These are phyloP conservation scores for Cordyceps tenuipes DNA, from an alignment of 2,329 filamentous ascomycete genomes.

Conservation along the genomic window DNA sequence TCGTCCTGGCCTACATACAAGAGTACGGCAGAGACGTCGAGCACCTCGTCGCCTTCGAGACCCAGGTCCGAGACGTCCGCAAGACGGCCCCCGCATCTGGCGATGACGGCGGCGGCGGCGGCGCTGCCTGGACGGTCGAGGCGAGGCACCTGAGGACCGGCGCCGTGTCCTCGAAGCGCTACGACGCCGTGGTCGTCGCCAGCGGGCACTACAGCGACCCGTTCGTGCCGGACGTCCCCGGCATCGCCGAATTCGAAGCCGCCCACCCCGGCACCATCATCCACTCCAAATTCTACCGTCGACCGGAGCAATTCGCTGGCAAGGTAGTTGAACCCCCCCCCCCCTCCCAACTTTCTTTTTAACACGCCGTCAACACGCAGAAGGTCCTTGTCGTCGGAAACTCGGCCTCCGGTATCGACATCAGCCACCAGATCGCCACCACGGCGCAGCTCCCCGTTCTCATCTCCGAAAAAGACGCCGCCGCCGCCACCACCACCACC, in stretches of 20 bases:
- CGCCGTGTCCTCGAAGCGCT: constrained; percentile 25
- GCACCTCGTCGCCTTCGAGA: constrained; percentile 50
- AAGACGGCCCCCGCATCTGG: too few species aligned
- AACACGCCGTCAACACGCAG: constrained; percentile 23
- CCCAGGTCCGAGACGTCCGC: constrained; percentile 46
- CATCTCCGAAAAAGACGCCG: constrained; percentile 37
- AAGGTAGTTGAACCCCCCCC: constrained; percentile 19
- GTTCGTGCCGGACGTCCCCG: constrained; percentile 47
- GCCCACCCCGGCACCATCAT: constrained; percentile 41
- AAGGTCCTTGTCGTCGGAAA: constrained; percentile 61
- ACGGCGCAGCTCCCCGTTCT: constrained; percentile 48
- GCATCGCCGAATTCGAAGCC: constrained; percentile 44
- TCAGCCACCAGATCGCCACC: constrained; percentile 53
- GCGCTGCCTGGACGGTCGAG: constrained; percentile 41
- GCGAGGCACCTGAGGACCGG: constrained; percentile 22
- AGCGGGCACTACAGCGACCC: constrained; percentile 57
- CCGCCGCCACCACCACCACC: constrained; percentile 21
- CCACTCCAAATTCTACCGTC: constrained; percentile 63
- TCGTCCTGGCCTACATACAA: constrained; percentile 57
- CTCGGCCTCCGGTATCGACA: constrained; percentile 63
- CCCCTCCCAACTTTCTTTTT: not conserved
- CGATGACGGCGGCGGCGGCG: constrained; percentile 11
- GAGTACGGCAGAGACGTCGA: constrained; percentile 53
- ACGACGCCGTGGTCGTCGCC: constrained; percentile 55
- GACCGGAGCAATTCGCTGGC: constrained; percentile 23